These are phyloP conservation scores for Fusarium cyanostomum DNA, from an alignment of 2,329 filamentous ascomycete genomes.

Conservation along the genomic window DNA sequence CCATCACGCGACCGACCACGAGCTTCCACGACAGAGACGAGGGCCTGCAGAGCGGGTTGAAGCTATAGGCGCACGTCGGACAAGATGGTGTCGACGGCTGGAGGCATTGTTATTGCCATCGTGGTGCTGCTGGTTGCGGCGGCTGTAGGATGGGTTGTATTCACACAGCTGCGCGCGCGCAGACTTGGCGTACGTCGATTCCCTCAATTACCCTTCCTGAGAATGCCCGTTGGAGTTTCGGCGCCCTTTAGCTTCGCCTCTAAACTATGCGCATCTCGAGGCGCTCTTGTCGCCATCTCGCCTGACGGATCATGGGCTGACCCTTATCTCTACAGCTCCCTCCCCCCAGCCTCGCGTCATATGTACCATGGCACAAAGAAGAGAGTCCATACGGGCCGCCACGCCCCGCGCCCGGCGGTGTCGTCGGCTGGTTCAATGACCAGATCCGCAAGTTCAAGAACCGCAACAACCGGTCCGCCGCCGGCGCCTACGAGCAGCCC, in stretches of 20 bases:
- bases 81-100: constrained; percentile 66
- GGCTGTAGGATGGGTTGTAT: constrained; percentile 73
- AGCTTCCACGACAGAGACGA: background rate
- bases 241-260: too few species aligned
- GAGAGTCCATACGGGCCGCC: constrained; percentile 60
- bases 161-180: constrained; percentile 76
- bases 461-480: constrained; percentile 71
- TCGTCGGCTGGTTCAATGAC: constrained; percentile 78
- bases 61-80: background rate
- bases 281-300: background rate
- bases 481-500: constrained; percentile 77
- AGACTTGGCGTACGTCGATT: constrained; percentile 69
- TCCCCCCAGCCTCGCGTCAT: constrained; percentile 71
- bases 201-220: background rate
- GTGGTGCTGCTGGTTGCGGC: constrained; percentile 67
- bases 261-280: background rate
- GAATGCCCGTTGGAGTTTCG: too few species aligned
- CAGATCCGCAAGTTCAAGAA: constrained; percentile 71
- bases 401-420: constrained; percentile 66
- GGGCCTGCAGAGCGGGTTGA: constrained; percentile 2
- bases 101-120: constrained; percentile 78
- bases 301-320: constrained; percentile 18
- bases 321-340: constrained; percentile 64
- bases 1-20: constrained; percentile 15
- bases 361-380: constrained; percentile 74